Conservation (phyloP, 495 filamentous ascomycete genomes). For the Tuber aestivum region DNA sequence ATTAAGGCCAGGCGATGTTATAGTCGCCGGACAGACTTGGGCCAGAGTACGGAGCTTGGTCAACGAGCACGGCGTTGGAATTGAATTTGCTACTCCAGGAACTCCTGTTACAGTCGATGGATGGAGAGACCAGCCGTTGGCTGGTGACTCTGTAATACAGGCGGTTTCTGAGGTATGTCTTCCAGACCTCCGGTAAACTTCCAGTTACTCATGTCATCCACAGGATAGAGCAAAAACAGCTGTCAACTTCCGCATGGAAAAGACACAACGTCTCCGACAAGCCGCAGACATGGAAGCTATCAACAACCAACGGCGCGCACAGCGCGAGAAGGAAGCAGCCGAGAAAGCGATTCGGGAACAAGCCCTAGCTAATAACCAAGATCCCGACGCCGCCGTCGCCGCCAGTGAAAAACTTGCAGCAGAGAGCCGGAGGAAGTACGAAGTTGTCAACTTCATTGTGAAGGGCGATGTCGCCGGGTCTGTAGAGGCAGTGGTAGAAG, state of each 20-base stretch:
- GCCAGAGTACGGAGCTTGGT: slow-evolving; percentile 71
- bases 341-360: slow-evolving; percentile 44
- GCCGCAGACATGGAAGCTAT: slow-evolving; percentile 68
- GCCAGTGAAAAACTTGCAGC: slow-evolving; percentile 25
- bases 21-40: slow-evolving; percentile 84
- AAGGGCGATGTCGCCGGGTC: slow-evolving; percentile 92
- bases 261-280: slow-evolving; percentile 51
- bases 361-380: slow-evolving; percentile 40
- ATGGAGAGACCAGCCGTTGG: slow-evolving; percentile 85
- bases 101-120: slow-evolving; percentile 88
- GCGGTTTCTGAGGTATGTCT: slow-evolving; percentile 56
- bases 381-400: slow-evolving; percentile 19
- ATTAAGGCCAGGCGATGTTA: slow-evolving; percentile 67
- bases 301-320: slow-evolving; percentile 59
- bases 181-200: background rate
- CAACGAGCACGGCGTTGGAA: slow-evolving; percentile 72
- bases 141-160: slow-evolving; percentile 82
- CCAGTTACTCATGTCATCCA: background rate
- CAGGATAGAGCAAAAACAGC: slow-evolving; percentile 66
- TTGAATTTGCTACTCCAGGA: slow-evolving; percentile 74
- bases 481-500: slow-evolving; percentile 77
- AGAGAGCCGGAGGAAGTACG: slow-evolving; percentile 43
- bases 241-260: slow-evolving; percentile 67
- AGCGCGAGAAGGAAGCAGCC: slow-evolving; percentile 47
- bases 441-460: slow-evolving; percentile 72